phyloP scores from a whole-genome alignment of 2,329 filamentous ascomycete genomes.

The Niveomyces coronatus region DNA sequence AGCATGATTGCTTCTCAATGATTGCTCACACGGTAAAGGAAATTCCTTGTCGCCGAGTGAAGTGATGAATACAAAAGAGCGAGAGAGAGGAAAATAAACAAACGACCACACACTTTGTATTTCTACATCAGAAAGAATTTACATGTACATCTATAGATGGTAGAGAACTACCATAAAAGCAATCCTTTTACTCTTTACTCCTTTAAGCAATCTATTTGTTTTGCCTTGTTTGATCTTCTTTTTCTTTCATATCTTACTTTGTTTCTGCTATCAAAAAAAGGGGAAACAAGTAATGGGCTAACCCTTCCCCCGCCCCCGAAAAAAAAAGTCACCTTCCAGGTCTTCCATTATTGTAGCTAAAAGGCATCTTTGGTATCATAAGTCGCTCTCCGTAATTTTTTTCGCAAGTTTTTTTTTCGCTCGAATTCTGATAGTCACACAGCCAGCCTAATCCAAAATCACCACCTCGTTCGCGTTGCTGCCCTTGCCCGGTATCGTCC shows the following conservation, averaged over 20 bases:
- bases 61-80: not conserved
- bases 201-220: no score
- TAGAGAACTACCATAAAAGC: no score
- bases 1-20: slow-evolving; percentile 12
- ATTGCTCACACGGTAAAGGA: not conserved
- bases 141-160: not conserved
- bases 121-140: no score
- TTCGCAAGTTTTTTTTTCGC: not conserved
- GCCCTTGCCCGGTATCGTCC: not conserved
- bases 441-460: slow-evolving; percentile 6
- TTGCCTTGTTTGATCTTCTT: no score
- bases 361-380: not conserved
- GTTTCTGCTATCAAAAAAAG: no score
- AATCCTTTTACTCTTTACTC: no score
- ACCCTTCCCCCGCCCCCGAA: no score
- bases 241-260: no score
- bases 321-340: no score
- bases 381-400: not conserved
- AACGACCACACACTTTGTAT: no score
- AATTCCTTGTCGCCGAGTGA: slow-evolving; percentile 2
- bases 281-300: no score
- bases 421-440: not conserved
- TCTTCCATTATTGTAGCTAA: no score
- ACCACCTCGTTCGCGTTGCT: slow-evolving; percentile 4
- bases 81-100: not conserved